Evolutionary conservation across 2,329 filamentous ascomycete genomes (phyloP), one percentile per base, ranked within the genome.

Genomic region (Xylaria sp.): DNA sequence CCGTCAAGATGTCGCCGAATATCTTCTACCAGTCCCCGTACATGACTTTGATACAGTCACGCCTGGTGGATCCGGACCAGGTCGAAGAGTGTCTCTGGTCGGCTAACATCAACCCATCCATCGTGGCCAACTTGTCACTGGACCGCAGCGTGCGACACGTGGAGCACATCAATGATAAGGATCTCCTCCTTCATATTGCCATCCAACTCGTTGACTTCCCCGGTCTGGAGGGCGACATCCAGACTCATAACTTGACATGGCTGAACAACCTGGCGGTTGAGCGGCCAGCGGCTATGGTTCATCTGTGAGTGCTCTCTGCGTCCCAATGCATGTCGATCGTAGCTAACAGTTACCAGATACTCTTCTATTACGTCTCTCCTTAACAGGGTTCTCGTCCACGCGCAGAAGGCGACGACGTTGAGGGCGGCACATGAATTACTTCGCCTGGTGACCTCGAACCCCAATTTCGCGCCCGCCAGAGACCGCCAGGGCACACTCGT

Each of bases 181-280:
- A 88, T 60, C 69, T 89, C 10, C 72, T 89, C 13, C 76, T 89
- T 4, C 84, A 83, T 62, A 83, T 83, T 2, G 83, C 83, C 1
- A 84, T 89, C 58, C 80, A 83, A 67, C 76, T 89, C 48, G 81
- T 89, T 8, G 86, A 89, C 68, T 89, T 89, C 67, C 80, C 83
- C 58, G 82, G 82, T 59, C 74, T 88, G 6, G 86, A 89, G 59
- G 85, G 88, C 58, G 76, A 76, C 1, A 78, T 85, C 16, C 86
- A 89, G 69, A 80, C 81, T 49, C 78, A 83, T 11, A 82, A 78
- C 13, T 73, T 89, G 2, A 69, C 75, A 13, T 87, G 85, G 83
- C 76, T 89, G 42, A 83, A 82, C 55, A 76, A 80, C 54, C 71
- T 89, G 34, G 84, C 84, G 2, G 67, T 70, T 8, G 76, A 76